Base-by-base conservation (phyloP, 139 green algal genomes). In the Chlamydomonas sp. region DNA sequence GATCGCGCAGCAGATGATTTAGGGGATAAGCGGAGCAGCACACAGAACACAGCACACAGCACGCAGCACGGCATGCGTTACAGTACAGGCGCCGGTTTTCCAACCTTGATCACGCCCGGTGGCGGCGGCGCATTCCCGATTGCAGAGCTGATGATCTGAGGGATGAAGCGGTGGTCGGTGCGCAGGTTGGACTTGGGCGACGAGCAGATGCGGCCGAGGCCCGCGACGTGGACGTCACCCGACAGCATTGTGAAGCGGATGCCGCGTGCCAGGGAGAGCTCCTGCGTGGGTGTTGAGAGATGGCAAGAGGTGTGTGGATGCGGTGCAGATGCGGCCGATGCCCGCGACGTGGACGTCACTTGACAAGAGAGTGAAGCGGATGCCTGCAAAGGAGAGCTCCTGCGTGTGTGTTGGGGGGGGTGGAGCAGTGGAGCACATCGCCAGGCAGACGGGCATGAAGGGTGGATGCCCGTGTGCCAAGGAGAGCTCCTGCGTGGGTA, bases 181-280 rank as follows among this genome's bases (percentile, higher is more conserved):
- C 61, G 58, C 30, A 77, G 35, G 58, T 73, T 68, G 31, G 37
- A 2, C 73, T 82, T 79, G 48, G 79, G 79, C 4, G 69, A 47
- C 2, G 67, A 66, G 37, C 74, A 69, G 66, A 84, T 73, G 39
- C 38, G 35, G 20, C 76, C 82, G 20, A 84, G 54, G 0, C 61
- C 82, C 0, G 76, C 79, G 8, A 76, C 73, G 48, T 86, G 82
- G 36, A 84, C 79, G 47, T 88, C 79, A 20, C 82, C 82, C 2
- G 68, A 77, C 16, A 88, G n/a, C 48, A 88, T 73, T 0, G 69
- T 86, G 68, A 88, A 77, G 49, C 82, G 74, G 30, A 85, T 39
- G 33, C 69, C 69, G 3, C 72, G 58, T 1, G 69, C 66, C 36
- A 58, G 31, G 5, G 76, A 49, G 38, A 77, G 26, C 35, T 75